Conservation (phyloP, 2,329 filamentous ascomycete species). For the Nemania sp. region DNA sequence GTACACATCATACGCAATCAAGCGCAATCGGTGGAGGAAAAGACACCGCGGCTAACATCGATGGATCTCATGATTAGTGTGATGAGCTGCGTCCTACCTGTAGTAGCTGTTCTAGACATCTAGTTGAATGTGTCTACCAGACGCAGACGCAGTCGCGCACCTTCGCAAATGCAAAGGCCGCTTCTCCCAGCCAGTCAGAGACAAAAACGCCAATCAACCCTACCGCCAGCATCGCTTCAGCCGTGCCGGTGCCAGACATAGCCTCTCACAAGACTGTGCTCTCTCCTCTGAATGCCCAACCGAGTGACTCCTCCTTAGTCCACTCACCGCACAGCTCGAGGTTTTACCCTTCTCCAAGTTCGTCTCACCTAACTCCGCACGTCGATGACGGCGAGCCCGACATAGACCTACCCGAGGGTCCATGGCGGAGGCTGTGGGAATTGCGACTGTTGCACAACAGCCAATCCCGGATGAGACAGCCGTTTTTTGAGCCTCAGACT, state of each 20-base stretch:
- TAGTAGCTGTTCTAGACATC: constrained; percentile 49
- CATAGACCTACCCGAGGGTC: constrained; percentile 52
- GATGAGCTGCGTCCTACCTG: constrained; percentile 50
- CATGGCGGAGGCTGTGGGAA: constrained; percentile 54
- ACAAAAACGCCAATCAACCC: constrained; percentile 28
- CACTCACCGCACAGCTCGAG: constrained; percentile 40
- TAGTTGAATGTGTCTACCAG: constrained; percentile 50
- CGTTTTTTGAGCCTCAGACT: constrained; percentile 43
- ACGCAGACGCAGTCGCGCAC: constrained; percentile 36
- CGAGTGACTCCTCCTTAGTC: constrained; percentile 32
- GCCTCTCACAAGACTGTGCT: constrained; percentile 17
- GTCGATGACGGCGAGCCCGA: constrained; percentile 43
- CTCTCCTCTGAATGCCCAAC: constrained; percentile 24
- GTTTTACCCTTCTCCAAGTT: constrained; percentile 44
- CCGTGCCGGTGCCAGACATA: constrained; percentile 25
- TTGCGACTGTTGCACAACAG: constrained; percentile 54
- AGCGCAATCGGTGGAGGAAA: constrained; percentile 2
- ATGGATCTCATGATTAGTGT: constrained; percentile 44
- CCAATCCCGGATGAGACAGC: constrained; percentile 49
- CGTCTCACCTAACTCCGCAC: constrained; percentile 40
- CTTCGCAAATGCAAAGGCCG: constrained; percentile 26
- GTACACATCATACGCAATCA: not conserved
- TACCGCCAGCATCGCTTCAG: constrained; percentile 19
- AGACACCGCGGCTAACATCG: constrained; percentile 18
- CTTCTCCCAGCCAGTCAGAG: constrained; percentile 23